Evolutionary conservation across 768 basidiomycete species (phyloP).

Genomic region (Agrocybe pediades): DNA sequence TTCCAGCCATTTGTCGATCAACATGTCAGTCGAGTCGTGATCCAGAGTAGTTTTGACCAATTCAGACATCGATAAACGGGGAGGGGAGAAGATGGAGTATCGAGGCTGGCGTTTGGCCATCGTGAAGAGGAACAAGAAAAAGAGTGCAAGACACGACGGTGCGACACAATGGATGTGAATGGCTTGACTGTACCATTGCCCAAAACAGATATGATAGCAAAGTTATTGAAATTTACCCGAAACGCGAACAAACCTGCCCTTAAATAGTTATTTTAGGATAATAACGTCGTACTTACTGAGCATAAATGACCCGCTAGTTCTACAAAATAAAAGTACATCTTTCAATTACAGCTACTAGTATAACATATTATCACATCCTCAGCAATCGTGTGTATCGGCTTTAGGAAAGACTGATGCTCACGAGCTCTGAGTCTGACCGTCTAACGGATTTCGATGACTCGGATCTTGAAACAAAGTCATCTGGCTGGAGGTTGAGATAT

Average conservation of each 20-base stretch:
- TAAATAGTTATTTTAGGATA: conserved; percentile 13
- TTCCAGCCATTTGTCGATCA: conserved; percentile 85
- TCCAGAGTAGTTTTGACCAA: conserved; percentile 78
- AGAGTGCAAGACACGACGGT: conserved; percentile 18
- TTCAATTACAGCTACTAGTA: conserved; percentile 17
- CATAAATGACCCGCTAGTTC: not conserved
- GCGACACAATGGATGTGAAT: conserved; percentile 17
- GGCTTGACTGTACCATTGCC: conserved; percentile 5
- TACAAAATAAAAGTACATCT: conserved; percentile 4
- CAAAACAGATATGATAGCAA: conserved; percentile 15
- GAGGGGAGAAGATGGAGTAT: conserved; percentile 69
- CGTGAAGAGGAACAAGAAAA: conserved; percentile 5
- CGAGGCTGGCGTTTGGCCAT: conserved; percentile 47
- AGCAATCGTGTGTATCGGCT: not conserved
- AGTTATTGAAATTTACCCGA: conserved; percentile 26
- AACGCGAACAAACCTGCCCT: conserved; percentile 33
- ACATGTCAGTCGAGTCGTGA: conserved; percentile 73
- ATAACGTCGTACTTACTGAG: not conserved
- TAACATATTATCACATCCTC: conserved; percentile 5
- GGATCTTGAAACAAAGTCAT: conserved; percentile 33
- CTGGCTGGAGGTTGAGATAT: conserved; percentile 75
- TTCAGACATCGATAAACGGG: conserved; percentile 73
- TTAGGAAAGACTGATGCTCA: conserved; percentile 22
- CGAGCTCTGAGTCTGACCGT: conserved; percentile 48
- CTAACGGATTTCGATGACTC: conserved; percentile 26